phyloP scores from a whole-genome alignment of 2,329 filamentous ascomycete genomes.

The Plectosphaerella cucumerina region DNA sequence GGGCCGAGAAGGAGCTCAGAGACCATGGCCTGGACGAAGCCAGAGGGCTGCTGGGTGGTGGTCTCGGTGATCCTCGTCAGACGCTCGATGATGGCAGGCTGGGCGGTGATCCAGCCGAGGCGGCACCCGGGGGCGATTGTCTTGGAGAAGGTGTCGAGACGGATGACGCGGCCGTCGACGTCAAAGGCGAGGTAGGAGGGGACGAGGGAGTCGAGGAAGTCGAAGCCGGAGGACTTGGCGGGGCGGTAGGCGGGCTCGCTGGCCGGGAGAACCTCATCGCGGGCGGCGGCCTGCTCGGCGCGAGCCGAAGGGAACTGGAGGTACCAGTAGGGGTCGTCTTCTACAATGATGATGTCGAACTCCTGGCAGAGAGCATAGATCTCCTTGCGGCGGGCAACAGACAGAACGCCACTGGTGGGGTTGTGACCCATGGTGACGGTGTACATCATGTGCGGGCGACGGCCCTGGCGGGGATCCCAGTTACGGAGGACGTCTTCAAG shows the following conservation, averaged over 20 bases:
- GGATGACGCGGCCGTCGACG: constrained; percentile 79
- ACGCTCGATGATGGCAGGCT: constrained; percentile 73
- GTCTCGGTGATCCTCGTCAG: constrained; percentile 67
- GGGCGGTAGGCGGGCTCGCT: constrained; percentile 22
- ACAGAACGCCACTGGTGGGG: constrained; percentile 73
- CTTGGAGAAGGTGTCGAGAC: constrained; percentile 92
- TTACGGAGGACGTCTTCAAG: constrained; percentile 74
- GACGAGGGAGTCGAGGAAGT: constrained; percentile 77
- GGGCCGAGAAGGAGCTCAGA: constrained; percentile 73
- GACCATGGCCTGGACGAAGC: constrained; percentile 83
- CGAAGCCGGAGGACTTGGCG: constrained; percentile 54
- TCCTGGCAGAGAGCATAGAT: constrained; percentile 77
- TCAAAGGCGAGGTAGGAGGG: constrained; percentile 82
- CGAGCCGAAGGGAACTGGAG: constrained; percentile 78
- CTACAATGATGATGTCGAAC: constrained; percentile 86
- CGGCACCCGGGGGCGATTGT: constrained; percentile 86
- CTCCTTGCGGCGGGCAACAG: constrained; percentile 67
- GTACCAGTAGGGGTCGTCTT: constrained; percentile 97
- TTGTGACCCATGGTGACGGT: constrained; percentile 85
- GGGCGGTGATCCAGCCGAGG: constrained; percentile 84
- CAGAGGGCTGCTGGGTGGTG: constrained; percentile 78
- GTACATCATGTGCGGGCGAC: constrained; percentile 79
- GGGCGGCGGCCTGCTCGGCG: constrained; percentile 43
- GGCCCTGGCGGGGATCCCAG: constrained; percentile 74
- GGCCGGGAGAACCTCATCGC: constrained; percentile 23